phyloP scores from a whole-genome alignment of 371 early-diverging fungal genomes.

The Mortierella sp. region DNA sequence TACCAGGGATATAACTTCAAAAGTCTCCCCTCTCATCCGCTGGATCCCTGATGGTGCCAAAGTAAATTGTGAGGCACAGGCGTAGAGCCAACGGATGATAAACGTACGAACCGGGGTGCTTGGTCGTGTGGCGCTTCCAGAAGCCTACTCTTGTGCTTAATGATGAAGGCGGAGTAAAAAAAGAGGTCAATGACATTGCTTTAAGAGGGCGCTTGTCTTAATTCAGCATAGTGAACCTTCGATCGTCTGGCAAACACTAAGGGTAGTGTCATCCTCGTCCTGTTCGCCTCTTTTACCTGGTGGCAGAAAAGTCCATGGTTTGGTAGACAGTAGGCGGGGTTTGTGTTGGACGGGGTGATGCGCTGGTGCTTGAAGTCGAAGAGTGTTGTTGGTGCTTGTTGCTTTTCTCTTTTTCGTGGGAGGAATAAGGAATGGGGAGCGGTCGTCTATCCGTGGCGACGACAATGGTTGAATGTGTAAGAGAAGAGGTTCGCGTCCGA shows the following conservation, averaged over 20 bases:
- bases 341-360: neutral
- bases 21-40: neutral
- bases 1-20: neutral
- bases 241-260: neutral
- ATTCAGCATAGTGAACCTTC: neutral
- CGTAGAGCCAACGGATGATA: neutral
- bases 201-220: neutral
- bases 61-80: neutral
- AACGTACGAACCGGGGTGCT: conserved; percentile 55
- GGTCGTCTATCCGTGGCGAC: neutral
- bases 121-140: conserved; percentile 57
- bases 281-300: conserved; percentile 31
- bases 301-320: conserved; percentile 52
- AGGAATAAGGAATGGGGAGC: neutral
- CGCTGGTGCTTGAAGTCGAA: neutral
- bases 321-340: neutral
- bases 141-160: conserved; percentile 41
- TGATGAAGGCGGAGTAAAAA: conserved; percentile 1
- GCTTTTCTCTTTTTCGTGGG: neutral
- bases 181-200: neutral
- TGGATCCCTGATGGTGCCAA: neutral
- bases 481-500: no score
- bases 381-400: neutral
- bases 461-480: no score
- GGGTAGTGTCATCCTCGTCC: neutral